phyloP scores from a whole-genome alignment of 2,329 filamentous ascomycete species.

The Reticulascus tulasneorum region DNA sequence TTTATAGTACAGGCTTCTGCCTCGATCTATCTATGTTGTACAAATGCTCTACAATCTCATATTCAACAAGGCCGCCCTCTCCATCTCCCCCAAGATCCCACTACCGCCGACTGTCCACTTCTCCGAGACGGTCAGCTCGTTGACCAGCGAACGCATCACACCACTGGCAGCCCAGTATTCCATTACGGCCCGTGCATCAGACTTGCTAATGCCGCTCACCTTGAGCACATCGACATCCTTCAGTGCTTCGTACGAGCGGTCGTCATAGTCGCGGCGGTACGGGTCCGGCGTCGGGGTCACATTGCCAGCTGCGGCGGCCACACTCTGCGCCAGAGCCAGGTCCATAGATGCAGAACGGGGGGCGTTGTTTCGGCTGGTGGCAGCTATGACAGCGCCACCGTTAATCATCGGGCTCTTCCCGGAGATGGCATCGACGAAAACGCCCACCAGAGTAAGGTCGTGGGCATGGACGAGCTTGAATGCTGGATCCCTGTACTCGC shows the following conservation, averaged over 20 bases:
- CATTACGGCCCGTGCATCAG: conserved; percentile 75
- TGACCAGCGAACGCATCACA: conserved; percentile 65
- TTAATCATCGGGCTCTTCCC: conserved; percentile 57
- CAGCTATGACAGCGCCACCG: conserved; percentile 74
- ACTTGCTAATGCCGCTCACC: conserved; percentile 65
- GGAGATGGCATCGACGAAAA: conserved; percentile 70
- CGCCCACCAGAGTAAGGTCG: conserved; percentile 71
- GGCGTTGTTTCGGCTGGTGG: conserved; percentile 69
- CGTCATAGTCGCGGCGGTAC: conserved; percentile 54
- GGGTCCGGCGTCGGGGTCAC: conserved; percentile 43
- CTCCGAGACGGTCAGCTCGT: conserved; percentile 68
- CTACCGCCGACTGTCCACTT: conserved; percentile 81
- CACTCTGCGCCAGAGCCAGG: conserved; percentile 58
- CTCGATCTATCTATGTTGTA: neutral
- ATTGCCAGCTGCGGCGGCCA: conserved; percentile 36
- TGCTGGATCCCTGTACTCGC: conserved; percentile 68
- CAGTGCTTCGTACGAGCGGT: conserved; percentile 50
- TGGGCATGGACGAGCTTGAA: conserved; percentile 79
- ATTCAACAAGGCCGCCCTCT: conserved; percentile 56
- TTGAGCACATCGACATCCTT: conserved; percentile 48
- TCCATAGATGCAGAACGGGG: conserved; percentile 63
- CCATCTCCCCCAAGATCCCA: conserved; percentile 82
- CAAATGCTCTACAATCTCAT: conserved; percentile 36
- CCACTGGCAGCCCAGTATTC: conserved; percentile 93
- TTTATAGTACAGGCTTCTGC: conserved; percentile 9